These are phyloP conservation scores for Drosera capensis DNA, from an alignment of 148 eudicot genomes.

Conservation along the genomic window DNA sequence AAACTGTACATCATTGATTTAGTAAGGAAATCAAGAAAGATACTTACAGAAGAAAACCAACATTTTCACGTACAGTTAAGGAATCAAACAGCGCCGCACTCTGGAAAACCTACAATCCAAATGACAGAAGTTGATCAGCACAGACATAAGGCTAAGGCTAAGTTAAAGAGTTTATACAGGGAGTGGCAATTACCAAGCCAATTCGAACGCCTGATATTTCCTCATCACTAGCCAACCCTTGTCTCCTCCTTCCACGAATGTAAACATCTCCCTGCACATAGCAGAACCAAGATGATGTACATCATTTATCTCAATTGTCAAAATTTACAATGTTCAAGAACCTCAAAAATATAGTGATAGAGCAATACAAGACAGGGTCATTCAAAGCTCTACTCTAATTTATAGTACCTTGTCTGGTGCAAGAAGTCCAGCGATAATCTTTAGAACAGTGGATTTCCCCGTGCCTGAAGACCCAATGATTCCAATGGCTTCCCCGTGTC, in stretches of 20 bases:
- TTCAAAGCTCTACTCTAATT: neutral
- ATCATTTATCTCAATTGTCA: neutral
- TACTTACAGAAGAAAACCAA: slow-evolving; percentile 87
- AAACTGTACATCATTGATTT: slow-evolving; percentile 1
- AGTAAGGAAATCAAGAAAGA: slow-evolving; percentile 1
- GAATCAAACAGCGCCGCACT: slow-evolving; percentile 95
- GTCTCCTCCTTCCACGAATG: slow-evolving; percentile 60
- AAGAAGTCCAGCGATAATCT: slow-evolving; percentile 93
- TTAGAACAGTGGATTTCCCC: slow-evolving; percentile 86
- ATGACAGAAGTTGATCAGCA: too few species aligned
- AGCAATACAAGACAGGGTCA: neutral
- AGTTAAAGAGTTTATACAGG: neutral
- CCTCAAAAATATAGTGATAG: neutral
- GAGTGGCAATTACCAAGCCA: slow-evolving; percentile 50
- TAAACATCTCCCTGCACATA: slow-evolving; percentile 66
- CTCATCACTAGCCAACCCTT: slow-evolving; percentile 79
- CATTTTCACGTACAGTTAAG: slow-evolving; percentile 87
- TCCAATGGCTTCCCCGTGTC: slow-evolving; percentile 95
- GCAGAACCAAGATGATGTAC: neutral
- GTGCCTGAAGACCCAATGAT: slow-evolving; percentile 96
- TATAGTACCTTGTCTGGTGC: slow-evolving; percentile 73
- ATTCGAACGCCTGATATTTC: slow-evolving; percentile 89
- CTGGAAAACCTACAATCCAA: slow-evolving; percentile 66
- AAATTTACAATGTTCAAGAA: neutral
- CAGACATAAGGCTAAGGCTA: slow-evolving; percentile 1